Base-by-base conservation (phyloP, 1,284 basidiomycete species). In the Sanghuangporus baumii region DNA sequence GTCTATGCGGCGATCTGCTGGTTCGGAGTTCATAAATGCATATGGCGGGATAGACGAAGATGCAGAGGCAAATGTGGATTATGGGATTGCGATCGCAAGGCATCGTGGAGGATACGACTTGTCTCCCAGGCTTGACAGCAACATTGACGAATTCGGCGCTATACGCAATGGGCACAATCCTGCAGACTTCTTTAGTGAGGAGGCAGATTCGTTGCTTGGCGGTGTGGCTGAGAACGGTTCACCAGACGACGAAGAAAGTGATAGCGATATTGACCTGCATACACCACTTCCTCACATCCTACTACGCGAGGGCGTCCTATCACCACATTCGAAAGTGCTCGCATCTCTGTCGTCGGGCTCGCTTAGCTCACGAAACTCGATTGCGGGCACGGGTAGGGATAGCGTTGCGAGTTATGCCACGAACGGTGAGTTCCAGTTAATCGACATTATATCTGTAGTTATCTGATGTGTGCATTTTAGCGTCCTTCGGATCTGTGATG, bases 251-350 rank as follows among this genome's bases (percentile, higher is more conserved):
- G 75, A 69, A 6, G 82, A 77, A 47, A 81, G 79, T 18, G 87
- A 89, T 72, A 90, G 88, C 26, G 87, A 85, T 71, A 72, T 92
- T 55, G 89, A 92, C 74, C 68, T 92, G 50, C 87, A 89, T 67
- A 92, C 89, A 0, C 88, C 89, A 0, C 71, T 92, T 11, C 87
- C 90, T 87, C 81, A 88, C 68, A 73, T 92, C 38, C 89, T 92
- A 85, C 74, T 91, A 36, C 81, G 83, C 14, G 83, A 90, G 64
- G 89, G 89, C 1, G 75, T 91, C 59, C 78, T 92, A 20, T 91
- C 89, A 2, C 87, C 89, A 0, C 77, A 83, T 62, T 91, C 90
- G 0, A 91, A 88, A 66, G 73, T 91, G 3, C 73, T 92, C 5
- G 77, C 82, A 5, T 70, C 70, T 9, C 69, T 74, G 38, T 62